Conservation (phyloP, 164 flowering plant species). For the Amborella trichopoda region DNA sequence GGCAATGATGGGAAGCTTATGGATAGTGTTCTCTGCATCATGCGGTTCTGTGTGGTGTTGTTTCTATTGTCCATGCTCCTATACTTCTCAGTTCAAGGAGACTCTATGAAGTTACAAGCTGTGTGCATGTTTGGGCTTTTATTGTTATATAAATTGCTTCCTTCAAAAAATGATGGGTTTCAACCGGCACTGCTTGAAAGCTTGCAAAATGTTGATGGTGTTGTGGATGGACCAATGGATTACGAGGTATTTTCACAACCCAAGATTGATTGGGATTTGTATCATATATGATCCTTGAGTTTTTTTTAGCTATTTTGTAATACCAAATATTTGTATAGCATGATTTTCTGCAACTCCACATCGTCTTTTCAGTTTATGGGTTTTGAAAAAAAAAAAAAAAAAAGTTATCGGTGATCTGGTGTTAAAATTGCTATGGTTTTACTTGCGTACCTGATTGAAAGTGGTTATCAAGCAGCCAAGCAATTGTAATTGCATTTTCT, state of each 20-base stretch:
- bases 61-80: slow-evolving; percentile 88
- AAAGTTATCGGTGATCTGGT: too few relatives aligned
- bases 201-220: slow-evolving; percentile 57
- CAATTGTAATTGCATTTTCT: too few relatives aligned
- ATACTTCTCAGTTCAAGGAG: slow-evolving; percentile 86
- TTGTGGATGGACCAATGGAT: slow-evolving; percentile 73
- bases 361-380: too few relatives aligned
- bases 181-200: slow-evolving; percentile 68
- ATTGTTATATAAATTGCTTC: slow-evolving; percentile 71
- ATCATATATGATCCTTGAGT: slow-evolving; percentile 26
- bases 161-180: slow-evolving; percentile 51
- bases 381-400: too few relatives aligned
- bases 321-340: neutral
- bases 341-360: too few relatives aligned
- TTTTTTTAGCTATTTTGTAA: slow-evolving; percentile 1
- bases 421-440: too few relatives aligned
- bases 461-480: too few relatives aligned
- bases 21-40: slow-evolving; percentile 80
- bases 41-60: slow-evolving; percentile 86
- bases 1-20: slow-evolving; percentile 96
- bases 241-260: slow-evolving; percentile 87
- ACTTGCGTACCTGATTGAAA: too few relatives aligned
- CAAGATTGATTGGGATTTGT: slow-evolving; percentile 86
- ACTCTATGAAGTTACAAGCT: slow-evolving; percentile 87
- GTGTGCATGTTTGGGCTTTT: slow-evolving; percentile 75